Conservation (phyloP, 2,329 filamentous ascomycete genomes). For the Aspergillus neotritici region DNA sequence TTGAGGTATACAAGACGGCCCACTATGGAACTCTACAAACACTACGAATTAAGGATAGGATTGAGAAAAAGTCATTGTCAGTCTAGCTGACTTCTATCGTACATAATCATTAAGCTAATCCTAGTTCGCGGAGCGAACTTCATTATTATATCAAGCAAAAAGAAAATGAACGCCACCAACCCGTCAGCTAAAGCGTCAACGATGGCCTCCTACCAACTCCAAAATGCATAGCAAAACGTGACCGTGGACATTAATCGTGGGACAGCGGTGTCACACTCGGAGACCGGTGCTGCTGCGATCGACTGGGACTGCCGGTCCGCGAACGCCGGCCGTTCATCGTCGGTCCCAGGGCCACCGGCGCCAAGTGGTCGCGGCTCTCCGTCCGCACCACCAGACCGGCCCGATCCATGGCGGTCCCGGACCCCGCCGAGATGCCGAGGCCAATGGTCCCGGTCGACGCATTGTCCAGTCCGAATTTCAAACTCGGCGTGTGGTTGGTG, state of each 20-base stretch:
- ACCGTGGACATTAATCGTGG: slow-evolving; percentile 28
- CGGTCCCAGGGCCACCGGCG: slow-evolving; percentile 48
- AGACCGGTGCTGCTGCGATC: slow-evolving; percentile 32
- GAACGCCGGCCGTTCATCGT: slow-evolving; percentile 43
- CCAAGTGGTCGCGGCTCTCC: slow-evolving; percentile 76
- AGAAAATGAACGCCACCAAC: too few relatives aligned
- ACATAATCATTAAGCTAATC: too few relatives aligned
- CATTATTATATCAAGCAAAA: too few relatives aligned
- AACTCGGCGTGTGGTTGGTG: slow-evolving; percentile 24
- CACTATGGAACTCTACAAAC: too few relatives aligned
- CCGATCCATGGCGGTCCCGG: slow-evolving; percentile 50
- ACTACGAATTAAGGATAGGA: too few relatives aligned
- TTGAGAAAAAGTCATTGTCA: too few relatives aligned
- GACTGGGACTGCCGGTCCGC: slow-evolving; percentile 46
- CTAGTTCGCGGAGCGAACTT: too few relatives aligned
- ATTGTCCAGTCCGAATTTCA: slow-evolving; percentile 38
- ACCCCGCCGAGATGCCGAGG: slow-evolving; percentile 29
- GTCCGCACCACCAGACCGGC: slow-evolving; percentile 73
- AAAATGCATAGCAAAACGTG: too few relatives aligned
- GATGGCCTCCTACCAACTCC: too few relatives aligned
- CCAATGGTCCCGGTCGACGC: slow-evolving; percentile 36
- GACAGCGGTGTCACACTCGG: slow-evolving; percentile 32
- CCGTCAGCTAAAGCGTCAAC: too few relatives aligned
- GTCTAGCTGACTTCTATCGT: too few relatives aligned
- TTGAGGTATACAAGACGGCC: too few relatives aligned